Conservation (phyloP, 192 early-diverging fungal genomes). For the Backusella luteola region DNA sequence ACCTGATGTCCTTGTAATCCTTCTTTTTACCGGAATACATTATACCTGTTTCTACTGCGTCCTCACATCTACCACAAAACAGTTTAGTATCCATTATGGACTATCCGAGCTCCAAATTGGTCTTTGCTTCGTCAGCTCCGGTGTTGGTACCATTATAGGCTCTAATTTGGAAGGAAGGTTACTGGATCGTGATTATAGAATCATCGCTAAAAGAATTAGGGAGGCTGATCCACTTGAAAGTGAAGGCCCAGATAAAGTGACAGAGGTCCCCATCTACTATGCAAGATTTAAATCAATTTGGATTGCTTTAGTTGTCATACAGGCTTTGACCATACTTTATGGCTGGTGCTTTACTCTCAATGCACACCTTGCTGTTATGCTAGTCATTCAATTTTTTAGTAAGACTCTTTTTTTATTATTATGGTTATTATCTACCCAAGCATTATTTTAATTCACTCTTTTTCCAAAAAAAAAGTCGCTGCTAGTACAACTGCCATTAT, state of each 20-base stretch:
- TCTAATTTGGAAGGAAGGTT: background rate
- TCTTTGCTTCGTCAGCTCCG: background rate
- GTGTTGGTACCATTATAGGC: conserved; percentile 15
- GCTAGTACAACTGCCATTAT: background rate
- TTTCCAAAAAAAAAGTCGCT: background rate
- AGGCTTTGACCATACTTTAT: conserved; percentile 14
- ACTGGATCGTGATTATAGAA: background rate
- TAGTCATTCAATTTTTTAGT: conserved; percentile 23
- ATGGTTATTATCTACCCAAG: background rate
- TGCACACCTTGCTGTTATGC: conserved; percentile 11
- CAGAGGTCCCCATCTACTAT: conserved; percentile 13
- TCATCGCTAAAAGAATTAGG: background rate
- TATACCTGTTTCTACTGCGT: conserved; percentile 3
- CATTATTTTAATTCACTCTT: background rate
- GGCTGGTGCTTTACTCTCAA: conserved; percentile 25
- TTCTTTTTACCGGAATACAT: background rate
- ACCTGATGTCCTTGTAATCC: background rate
- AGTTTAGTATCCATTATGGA: background rate
- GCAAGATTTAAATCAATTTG: conserved; percentile 25
- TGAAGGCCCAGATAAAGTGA: background rate
- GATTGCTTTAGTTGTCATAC: conserved; percentile 12
- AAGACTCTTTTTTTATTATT: background rate
- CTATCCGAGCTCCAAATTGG: background rate
- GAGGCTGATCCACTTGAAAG: background rate
- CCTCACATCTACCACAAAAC: background rate